Base-by-base conservation (phyloP, 345 rosid genomes). In the Eucalyptus leucophloia region DNA sequence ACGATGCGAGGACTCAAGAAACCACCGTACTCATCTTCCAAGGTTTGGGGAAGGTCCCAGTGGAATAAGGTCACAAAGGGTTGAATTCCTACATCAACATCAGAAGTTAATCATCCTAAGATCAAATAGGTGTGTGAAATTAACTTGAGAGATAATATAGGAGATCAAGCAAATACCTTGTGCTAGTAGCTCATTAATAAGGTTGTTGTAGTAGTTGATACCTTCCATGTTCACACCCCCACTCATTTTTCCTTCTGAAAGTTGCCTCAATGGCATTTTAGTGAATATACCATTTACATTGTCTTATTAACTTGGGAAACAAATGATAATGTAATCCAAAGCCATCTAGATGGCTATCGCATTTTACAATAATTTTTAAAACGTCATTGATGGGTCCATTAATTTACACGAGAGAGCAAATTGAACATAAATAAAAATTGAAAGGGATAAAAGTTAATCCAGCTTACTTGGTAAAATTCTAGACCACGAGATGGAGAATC, bases 401-500 rank as follows among this genome's bases (percentile, higher is more conserved):
- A 8, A 32, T 92, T 32, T 67, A 86, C 72, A 72, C 18, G 91
- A 17, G 15, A 5, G 37, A 13, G 45, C 54, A 50, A 34, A 30
- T 86, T 2, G 49, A 54, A 37, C 19, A 30, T 28, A 34, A 13
- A 40, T 5, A 34, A 34, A n/a, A 37, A 28, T 82, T 85, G 16
- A 13, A 13, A 23, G 24, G 87, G 26, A 10, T 37, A 34, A 51
- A 45, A 19, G 3, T 23, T 23, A 30, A 45, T 42, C 7, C 23
- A 32, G 5, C 65, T 56, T 83, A 93, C 94, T 89, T 45, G 93
- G 95, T 28, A 93, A 58, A 47, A 93, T 88, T 58, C 95, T 90
- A 10, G 94, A 58, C 95, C 95, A 93, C 23, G 95, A 92, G 49
- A 93, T 91, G 28, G 95, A 93, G 85, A 93, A 91, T 81, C 95